Percentiles rank a stretch among this genome's conserved stretches.
Conservation (phyloP, 2,329 filamentous ascomycete species). For the Diaporthe batatas region DNA sequence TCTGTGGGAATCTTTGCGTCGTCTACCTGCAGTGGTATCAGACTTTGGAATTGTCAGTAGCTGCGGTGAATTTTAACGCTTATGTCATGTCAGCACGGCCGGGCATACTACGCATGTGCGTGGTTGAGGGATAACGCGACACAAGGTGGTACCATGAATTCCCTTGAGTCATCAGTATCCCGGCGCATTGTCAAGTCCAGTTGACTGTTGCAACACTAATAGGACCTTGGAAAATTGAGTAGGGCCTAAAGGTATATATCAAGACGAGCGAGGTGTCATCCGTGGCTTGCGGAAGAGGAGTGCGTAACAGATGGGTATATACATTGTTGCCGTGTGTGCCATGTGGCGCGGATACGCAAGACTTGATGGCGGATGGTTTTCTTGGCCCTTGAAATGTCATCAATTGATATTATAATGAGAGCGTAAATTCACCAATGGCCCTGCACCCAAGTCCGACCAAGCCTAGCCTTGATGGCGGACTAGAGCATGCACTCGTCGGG, state of each 20-base stretch:
- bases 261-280: no score
- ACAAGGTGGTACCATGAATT: not conserved
- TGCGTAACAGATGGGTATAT: not conserved
- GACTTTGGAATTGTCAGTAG: not conserved
- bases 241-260: not conserved
- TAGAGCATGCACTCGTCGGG: not conserved
- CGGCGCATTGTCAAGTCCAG: not conserved
- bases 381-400: not conserved
- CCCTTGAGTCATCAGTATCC: not conserved
- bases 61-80: constrained; percentile 18
- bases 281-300: not conserved
- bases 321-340: no score
- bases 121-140: not conserved
- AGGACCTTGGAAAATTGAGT: not conserved
- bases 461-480: not conserved
- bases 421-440: not conserved
- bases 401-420: no score
- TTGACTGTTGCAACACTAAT: not conserved
- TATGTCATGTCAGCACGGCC: constrained; percentile 28
- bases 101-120: not conserved
- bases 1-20: not conserved
- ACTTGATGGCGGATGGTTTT: not conserved
- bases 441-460: not conserved
- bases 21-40: not conserved
- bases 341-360: no score